Conservation (phyloP, 2,329 filamentous ascomycete species). For the Rhynchosporium agropyri region DNA sequence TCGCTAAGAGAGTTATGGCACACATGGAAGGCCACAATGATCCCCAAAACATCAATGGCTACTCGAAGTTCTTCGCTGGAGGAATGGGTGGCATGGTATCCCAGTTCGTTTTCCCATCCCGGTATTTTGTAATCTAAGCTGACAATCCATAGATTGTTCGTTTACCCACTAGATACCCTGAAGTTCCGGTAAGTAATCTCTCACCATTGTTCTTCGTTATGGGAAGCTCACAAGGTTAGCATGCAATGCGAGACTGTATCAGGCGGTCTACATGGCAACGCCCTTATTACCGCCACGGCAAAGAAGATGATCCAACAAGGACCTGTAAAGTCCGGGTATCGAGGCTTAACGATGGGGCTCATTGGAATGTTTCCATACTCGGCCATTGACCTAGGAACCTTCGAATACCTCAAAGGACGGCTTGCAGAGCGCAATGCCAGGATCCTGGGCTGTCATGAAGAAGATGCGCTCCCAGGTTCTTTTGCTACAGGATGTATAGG, state of each 20-base stretch:
- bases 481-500: slow-evolving; percentile 87
- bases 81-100: slow-evolving; percentile 92
- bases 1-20: slow-evolving; percentile 84
- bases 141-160: slow-evolving; percentile 64
- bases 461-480: slow-evolving; percentile 79
- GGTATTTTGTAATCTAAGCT: neutral
- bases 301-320: slow-evolving; percentile 82
- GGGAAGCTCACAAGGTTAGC: slow-evolving; percentile 31
- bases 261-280: slow-evolving; percentile 80
- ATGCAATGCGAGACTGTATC: slow-evolving; percentile 95
- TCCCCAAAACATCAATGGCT: slow-evolving; percentile 74
- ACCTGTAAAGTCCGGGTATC: slow-evolving; percentile 78
- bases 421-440: slow-evolving; percentile 73
- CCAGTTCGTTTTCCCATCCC: slow-evolving; percentile 60
- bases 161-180: slow-evolving; percentile 64
- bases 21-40: slow-evolving; percentile 87
- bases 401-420: slow-evolving; percentile 84
- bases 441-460: slow-evolving; percentile 71
- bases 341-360: slow-evolving; percentile 89
- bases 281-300: slow-evolving; percentile 79
- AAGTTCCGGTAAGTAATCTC: slow-evolving; percentile 56
- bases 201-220: neutral
- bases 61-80: slow-evolving; percentile 88
- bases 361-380: slow-evolving; percentile 98
- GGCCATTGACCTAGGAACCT: slow-evolving; percentile 93